Evolutionary conservation across 495 filamentous ascomycete species (phyloP), one percentile per base, ranked within the genome.

Genomic region (Polyplosphaeria fusca): DNA sequence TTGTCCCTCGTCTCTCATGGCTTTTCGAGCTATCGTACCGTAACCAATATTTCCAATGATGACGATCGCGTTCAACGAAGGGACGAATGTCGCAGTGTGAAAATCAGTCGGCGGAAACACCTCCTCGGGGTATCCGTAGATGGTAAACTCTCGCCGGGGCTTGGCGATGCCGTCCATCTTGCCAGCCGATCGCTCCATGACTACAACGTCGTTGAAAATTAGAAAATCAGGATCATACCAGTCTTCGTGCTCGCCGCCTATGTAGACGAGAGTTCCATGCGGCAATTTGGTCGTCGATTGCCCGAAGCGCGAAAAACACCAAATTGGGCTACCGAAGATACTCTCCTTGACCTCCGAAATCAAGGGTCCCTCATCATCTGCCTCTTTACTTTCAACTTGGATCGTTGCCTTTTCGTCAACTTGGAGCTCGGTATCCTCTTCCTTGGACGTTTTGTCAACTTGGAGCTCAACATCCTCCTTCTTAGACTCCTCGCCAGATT

Each of bases 191-290:
- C n/a, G 48, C 9, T 24, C 5, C 11, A 35, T 39, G 14, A 45
- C 51, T 13, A 39, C 26, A n/a, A 55, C 41, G 46, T 55, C 51
- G 26, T 55, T 55, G 26, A 45, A 55, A 19, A 55, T 55, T n/a
- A 25, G n/a, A 19, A 46, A 45, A 22, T 55, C 41, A 11, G 51
- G 51, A 24, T 55, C 51, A 16, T 32, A 46, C 40, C 16, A 32
- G 24, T 55, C 39, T 25, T 45, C 26, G 26, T 55, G 39, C 27
- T 46, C 40, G 9, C 51, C 41, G n/a, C 40, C 51, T 22, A 55
- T 35, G 5, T 43, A n/a, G 39, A 55, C 41, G 9, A 45, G 23
- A 22, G 16, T 35, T 11, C 49, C 49, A 26, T 52, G 35, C 16
- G 51, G 41, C 13, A 55, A 25, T 19, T 28, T 22, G 9, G 51